A percentile compares a stretch with the other conserved stretches of the same genome.
These are phyloP conservation scores for Sporothrix schenckii DNA, from an alignment of 2,329 filamentous ascomycete genomes.

Conservation along the genomic window DNA sequence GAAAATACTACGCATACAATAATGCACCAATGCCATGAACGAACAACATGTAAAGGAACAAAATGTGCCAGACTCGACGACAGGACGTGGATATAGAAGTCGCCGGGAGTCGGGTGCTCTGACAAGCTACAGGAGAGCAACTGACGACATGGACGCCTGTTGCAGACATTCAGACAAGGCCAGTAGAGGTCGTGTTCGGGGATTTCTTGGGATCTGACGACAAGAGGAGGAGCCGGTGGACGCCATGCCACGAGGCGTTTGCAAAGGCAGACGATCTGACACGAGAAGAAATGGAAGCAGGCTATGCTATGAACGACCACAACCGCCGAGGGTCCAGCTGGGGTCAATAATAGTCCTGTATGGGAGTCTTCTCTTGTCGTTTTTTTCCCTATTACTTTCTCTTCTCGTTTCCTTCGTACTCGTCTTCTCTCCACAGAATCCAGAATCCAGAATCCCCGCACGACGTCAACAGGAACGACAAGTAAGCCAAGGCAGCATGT, in stretches of 20 bases:
- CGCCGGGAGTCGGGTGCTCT: not conserved
- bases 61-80: too few species aligned
- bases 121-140: not conserved
- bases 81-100: constrained; percentile 2
- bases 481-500: not conserved
- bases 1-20: too few species aligned
- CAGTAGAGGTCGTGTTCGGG: not conserved
- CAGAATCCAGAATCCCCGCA: not conserved
- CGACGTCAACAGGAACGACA: not conserved
- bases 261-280: too few species aligned
- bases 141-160: not conserved
- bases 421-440: too few species aligned
- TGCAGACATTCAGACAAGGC: not conserved
- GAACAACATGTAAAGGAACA: too few species aligned
- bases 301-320: not conserved
- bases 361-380: not conserved
- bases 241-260: not conserved
- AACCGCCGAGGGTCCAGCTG: not conserved
- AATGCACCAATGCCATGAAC: too few species aligned
- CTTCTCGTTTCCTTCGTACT: not conserved
- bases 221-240: not conserved
- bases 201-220: constrained; percentile 7
- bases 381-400: too few species aligned
- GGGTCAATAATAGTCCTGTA: constrained; percentile 1
- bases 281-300: not conserved